phyloP scores from a whole-genome alignment of 352 stramenopile genomes.

The Thraustochytrium sp. region DNA sequence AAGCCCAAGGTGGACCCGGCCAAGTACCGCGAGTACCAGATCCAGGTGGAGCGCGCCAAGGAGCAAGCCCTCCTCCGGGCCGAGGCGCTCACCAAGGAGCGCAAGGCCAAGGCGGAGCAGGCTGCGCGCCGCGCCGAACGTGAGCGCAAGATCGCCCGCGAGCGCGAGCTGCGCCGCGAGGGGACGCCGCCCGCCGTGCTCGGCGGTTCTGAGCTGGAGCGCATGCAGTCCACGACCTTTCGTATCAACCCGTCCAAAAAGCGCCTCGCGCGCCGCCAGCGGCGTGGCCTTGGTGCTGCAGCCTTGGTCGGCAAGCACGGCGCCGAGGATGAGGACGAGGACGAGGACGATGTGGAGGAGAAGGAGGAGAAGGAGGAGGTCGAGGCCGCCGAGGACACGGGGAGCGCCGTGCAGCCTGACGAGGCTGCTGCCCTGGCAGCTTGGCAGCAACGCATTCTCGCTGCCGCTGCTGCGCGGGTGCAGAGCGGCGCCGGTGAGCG shows the following conservation, averaged over 20 bases:
- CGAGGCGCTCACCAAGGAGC: not conserved
- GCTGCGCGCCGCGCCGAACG: not conserved
- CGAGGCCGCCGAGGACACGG: not conserved
- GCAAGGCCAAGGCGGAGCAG: not conserved
- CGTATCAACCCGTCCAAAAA: not conserved
- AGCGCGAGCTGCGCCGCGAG: not conserved
- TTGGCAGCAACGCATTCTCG: not conserved
- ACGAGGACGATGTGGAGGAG: not conserved
- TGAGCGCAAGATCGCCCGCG: not conserved
- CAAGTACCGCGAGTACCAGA: constrained; percentile 9
- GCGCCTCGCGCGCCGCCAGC: not conserved
- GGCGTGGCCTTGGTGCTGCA: not conserved
- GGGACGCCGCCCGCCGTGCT: not conserved
- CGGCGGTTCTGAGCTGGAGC: not conserved
- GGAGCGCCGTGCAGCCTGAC: not conserved
- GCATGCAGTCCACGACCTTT: not conserved
- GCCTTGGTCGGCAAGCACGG: too few relatives aligned
- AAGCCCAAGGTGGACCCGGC: not conserved
- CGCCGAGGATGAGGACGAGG: not conserved
- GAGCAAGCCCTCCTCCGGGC: not conserved
- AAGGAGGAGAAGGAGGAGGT: not conserved
- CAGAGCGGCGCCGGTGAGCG: too few relatives aligned
- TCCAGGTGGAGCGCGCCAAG: constrained; percentile 7
- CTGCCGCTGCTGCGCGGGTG: too few relatives aligned
- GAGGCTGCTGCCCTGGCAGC: not conserved